These are phyloP conservation scores for Candida hispaniensis DNA, from an alignment of 805 yeast genomes.

Conservation along the genomic window DNA sequence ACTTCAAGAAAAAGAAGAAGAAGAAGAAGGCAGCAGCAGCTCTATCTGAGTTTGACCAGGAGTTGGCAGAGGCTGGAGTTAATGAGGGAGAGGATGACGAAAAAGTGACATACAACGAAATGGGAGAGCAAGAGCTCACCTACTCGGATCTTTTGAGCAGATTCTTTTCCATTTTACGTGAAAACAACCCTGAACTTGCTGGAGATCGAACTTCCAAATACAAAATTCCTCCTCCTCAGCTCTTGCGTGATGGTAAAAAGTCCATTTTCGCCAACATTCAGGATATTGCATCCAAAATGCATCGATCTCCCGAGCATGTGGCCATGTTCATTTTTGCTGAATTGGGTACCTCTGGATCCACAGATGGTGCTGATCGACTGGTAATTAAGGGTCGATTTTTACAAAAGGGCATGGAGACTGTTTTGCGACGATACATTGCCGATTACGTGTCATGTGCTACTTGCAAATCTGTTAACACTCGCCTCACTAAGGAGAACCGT, in stretches of 20 bases:
- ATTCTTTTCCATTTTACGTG: conserved; percentile 74
- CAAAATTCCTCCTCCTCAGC: conserved; percentile 95
- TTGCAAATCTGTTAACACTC: conserved; percentile 96
- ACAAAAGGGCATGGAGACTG: conserved; percentile 94
- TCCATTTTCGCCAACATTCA: conserved; percentile 93
- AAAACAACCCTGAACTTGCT: conserved; percentile 95
- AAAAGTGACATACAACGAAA: conserved; percentile 24
- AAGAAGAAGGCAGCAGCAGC: conserved; percentile 33
- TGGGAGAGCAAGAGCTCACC: conserved; percentile 46
- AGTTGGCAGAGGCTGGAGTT: conserved; percentile 82
- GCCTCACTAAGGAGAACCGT: conserved; percentile 93
- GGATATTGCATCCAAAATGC: conserved; percentile 86
- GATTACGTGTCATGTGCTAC: conserved; percentile 99
- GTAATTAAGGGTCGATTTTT: conserved; percentile 97
- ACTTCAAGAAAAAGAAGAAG: conserved; percentile 49
- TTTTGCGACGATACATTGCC: conserved; percentile 87
- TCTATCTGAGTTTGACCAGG: conserved; percentile 76
- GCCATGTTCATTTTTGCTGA: conserved; percentile 96
- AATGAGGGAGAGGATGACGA: conserved; percentile 34
- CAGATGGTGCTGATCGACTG: conserved; percentile 94
- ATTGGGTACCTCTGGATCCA: conserved; percentile 98
- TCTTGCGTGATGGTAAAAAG: conserved; percentile 97
- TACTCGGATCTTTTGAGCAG: conserved; percentile 71
- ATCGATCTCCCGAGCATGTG: conserved; percentile 93
- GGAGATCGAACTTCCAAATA: conserved; percentile 92